Conservation (phyloP, 2,329 filamentous ascomycete genomes). For the Penicillium corylophilum region DNA sequence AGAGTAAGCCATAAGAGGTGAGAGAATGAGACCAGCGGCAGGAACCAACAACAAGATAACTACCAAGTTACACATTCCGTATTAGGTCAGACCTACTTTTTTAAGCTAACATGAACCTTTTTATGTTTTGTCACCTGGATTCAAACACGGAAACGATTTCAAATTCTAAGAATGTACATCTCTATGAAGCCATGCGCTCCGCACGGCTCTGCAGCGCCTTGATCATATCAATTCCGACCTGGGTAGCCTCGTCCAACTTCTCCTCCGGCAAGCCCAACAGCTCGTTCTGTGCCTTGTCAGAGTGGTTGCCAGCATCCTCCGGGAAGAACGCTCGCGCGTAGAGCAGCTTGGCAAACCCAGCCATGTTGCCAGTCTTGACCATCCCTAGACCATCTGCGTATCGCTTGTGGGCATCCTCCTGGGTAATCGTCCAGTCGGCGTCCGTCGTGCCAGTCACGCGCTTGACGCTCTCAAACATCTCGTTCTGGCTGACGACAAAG, state of each 20-base stretch:
- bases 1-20: too few relatives aligned
- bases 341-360: constrained; percentile 52
- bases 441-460: constrained; percentile 58
- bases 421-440: constrained; percentile 59
- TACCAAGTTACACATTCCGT: too few relatives aligned
- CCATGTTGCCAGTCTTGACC: constrained; percentile 45
- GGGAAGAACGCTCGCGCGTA: constrained; percentile 57
- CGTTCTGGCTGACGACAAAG: constrained; percentile 60
- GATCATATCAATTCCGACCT: constrained; percentile 49
- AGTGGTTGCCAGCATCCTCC: constrained; percentile 42
- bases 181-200: constrained; percentile 27
- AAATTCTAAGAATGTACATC: too few relatives aligned
- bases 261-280: constrained; percentile 58
- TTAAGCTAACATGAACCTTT: too few relatives aligned
- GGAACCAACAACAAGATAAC: too few relatives aligned
- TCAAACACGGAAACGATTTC: too few relatives aligned
- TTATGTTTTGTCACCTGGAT: too few relatives aligned
- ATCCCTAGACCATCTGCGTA: constrained; percentile 49
- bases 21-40: too few relatives aligned
- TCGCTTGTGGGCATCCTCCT: constrained; percentile 50
- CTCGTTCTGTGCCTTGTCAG: constrained; percentile 52
- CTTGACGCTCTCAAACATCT: constrained; percentile 64
- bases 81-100: too few relatives aligned
- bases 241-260: constrained; percentile 58
- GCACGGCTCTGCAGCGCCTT: constrained; percentile 28